These are phyloP conservation scores for Euptelea pleiosperma DNA, from an alignment of 164 flowering plant genomes.

Conservation along the genomic window DNA sequence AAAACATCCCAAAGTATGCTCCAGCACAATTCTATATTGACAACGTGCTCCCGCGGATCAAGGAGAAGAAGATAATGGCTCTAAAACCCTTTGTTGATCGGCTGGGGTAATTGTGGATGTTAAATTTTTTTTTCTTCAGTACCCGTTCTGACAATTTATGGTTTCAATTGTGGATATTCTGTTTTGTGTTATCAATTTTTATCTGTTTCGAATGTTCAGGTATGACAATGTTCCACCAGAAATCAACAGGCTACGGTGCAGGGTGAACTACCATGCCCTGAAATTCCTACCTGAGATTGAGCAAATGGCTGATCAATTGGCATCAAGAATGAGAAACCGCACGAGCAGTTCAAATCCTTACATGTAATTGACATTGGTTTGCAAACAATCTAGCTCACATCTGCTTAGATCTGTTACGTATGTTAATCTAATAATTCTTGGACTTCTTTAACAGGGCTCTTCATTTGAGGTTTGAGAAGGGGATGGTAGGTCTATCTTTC, in stretches of 20 bases:
- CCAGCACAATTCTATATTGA: conserved; percentile 96
- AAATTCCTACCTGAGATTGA: conserved; percentile 93
- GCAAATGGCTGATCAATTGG: conserved; percentile 81
- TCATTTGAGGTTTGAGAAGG: conserved; percentile 98
- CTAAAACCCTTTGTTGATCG: conserved; percentile 98
- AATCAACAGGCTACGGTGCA: conserved; percentile 90
- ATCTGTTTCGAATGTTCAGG: conserved; percentile 36
- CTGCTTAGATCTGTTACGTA: not conserved
- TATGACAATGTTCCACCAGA: conserved; percentile 95
- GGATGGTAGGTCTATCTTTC: conserved; percentile 97
- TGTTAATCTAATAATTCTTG: not conserved
- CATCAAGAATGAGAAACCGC: conserved; percentile 91
- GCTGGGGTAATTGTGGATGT: conserved; percentile 62
- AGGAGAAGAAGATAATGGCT: conserved; percentile 99
- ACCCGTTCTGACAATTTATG: not conserved
- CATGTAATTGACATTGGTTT: conserved; percentile 47
- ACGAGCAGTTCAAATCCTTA: conserved; percentile 80
- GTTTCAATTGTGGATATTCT: conserved; percentile 4
- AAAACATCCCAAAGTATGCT: conserved; percentile 98
- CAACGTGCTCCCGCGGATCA: conserved; percentile 92
- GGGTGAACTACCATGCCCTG: conserved; percentile 94
- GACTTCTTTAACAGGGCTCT: conserved; percentile 66
- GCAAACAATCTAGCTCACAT: not conserved
- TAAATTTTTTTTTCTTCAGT: not conserved
- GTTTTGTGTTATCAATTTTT: conserved; percentile 2